phyloP scores from a whole-genome alignment of 1,284 basidiomycete species.

The Ganoderma meredithae region DNA sequence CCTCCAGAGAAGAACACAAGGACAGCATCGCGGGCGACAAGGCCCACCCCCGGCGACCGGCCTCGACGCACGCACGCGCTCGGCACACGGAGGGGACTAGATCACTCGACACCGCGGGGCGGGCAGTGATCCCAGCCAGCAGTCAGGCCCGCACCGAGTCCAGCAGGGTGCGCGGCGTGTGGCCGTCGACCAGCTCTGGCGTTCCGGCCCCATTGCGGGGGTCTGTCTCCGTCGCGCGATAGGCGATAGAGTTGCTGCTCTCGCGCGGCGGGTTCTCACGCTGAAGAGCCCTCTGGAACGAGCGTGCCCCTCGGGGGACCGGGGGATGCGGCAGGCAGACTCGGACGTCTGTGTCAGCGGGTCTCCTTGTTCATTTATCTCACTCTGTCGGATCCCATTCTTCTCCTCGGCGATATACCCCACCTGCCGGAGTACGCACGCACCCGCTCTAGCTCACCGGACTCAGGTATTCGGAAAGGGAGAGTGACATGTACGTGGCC shows the following conservation, averaged over 20 bases:
- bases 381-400: constrained; percentile 8
- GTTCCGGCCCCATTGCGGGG: neutral
- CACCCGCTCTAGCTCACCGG: constrained; percentile 1
- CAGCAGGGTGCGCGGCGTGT: neutral
- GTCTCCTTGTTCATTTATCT: constrained; percentile 7
- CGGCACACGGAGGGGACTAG: neutral
- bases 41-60: neutral
- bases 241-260: constrained; percentile 9
- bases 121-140: neutral
- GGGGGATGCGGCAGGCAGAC: neutral
- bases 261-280: constrained; percentile 5
- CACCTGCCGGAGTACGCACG: neutral
- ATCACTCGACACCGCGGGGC: neutral
- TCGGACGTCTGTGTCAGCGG: constrained; percentile 1
- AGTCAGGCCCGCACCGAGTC: neutral
- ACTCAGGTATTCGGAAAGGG: neutral
- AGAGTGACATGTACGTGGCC: neutral
- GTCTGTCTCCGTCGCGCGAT: neutral
- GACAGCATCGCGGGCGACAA: neutral
- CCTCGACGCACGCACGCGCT: neutral
- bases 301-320: neutral
- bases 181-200: neutral
- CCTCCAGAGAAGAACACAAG: neutral
- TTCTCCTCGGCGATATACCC: constrained; percentile 16
- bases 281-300: neutral